Conservation (phyloP, 2,329 filamentous ascomycete genomes). For the Beauveria sp. region DNA sequence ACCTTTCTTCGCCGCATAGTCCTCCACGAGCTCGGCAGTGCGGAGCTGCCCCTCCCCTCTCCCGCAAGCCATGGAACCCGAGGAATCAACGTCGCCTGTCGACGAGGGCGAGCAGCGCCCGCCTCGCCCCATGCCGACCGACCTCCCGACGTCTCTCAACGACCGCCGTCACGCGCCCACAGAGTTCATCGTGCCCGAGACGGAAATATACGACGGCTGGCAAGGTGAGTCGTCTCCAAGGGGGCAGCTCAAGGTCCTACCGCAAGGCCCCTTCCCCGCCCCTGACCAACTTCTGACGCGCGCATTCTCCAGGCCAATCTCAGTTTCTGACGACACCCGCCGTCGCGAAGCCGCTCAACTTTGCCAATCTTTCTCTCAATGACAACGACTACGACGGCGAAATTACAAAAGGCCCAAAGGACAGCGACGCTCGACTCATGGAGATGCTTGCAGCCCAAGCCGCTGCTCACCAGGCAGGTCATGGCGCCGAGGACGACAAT, state of each 20-base stretch:
- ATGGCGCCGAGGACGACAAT: constrained; percentile 70
- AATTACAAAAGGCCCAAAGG: constrained; percentile 46
- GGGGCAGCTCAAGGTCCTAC: constrained; percentile 1
- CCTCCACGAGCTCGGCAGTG: constrained; percentile 27
- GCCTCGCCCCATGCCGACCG: constrained; percentile 59
- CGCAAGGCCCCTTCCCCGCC: background rate
- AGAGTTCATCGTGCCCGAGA: constrained; percentile 63
- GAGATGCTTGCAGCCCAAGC: constrained; percentile 95
- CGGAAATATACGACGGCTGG: constrained; percentile 98
- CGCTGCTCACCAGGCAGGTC: constrained; percentile 63
- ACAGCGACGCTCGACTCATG: constrained; percentile 83
- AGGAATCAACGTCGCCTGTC: constrained; percentile 37
- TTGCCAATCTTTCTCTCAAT: constrained; percentile 74
- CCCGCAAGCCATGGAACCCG: constrained; percentile 48
- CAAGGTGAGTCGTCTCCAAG: constrained; percentile 54
- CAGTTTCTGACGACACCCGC: constrained; percentile 88
- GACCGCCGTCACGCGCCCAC: constrained; percentile 66
- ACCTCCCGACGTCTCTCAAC: constrained; percentile 86
- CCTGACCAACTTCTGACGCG: constrained; percentile 19
- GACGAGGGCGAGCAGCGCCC: constrained; percentile 28
- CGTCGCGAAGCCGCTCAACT: constrained; percentile 74
- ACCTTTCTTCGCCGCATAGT: constrained; percentile 5
- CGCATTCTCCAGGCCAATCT: constrained; percentile 63
- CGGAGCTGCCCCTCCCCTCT: constrained; percentile 30
- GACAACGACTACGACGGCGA: constrained; percentile 66